Evolutionary conservation across 2,329 filamentous ascomycete genomes (phyloP).

Genomic region (Fragosphaeria purpurea): DNA sequence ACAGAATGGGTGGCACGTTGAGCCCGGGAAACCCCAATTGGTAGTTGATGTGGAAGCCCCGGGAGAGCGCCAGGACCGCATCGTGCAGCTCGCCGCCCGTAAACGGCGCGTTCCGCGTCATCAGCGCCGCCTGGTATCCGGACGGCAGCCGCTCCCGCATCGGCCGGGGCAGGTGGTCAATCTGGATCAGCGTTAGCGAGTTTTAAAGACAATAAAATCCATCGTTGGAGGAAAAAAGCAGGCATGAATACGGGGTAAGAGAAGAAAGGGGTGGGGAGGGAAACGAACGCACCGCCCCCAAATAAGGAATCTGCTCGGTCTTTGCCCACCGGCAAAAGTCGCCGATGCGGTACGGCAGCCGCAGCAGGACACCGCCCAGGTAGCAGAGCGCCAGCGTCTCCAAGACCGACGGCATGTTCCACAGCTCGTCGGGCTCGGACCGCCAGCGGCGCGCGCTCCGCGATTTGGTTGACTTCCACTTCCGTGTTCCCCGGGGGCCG

Average conservation of each 20-base stretch:
- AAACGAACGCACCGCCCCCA: conserved; percentile 43
- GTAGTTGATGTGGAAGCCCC: conserved; percentile 58
- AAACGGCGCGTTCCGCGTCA: conserved; percentile 36
- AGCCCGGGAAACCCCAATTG: conserved; percentile 62
- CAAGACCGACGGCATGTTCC: conserved; percentile 55
- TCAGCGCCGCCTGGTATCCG: conserved; percentile 49
- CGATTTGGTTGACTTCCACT: conserved; percentile 9
- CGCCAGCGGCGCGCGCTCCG: conserved; percentile 32
- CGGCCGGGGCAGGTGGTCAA: conserved; percentile 48
- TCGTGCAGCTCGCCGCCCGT: conserved; percentile 52
- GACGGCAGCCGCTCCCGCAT: conserved; percentile 57
- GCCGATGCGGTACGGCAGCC: conserved; percentile 64
- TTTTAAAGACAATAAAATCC: too few species aligned
- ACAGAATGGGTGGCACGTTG: conserved; percentile 58
- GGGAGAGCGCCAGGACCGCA: conserved; percentile 49
- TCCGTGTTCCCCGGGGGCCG: conserved; percentile 8
- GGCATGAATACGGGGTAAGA: neutral
- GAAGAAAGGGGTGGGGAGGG: neutral
- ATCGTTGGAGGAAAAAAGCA: too few species aligned
- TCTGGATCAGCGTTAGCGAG: conserved; percentile 23
- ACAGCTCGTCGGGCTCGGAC: conserved; percentile 33
- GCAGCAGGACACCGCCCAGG: conserved; percentile 63
- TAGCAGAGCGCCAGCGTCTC: conserved; percentile 76
- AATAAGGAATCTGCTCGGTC: conserved; percentile 59
- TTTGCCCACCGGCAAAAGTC: conserved; percentile 63